These are phyloP conservation scores for Delonix regia DNA, from an alignment of 306 rosid genomes.

Conservation along the genomic window DNA sequence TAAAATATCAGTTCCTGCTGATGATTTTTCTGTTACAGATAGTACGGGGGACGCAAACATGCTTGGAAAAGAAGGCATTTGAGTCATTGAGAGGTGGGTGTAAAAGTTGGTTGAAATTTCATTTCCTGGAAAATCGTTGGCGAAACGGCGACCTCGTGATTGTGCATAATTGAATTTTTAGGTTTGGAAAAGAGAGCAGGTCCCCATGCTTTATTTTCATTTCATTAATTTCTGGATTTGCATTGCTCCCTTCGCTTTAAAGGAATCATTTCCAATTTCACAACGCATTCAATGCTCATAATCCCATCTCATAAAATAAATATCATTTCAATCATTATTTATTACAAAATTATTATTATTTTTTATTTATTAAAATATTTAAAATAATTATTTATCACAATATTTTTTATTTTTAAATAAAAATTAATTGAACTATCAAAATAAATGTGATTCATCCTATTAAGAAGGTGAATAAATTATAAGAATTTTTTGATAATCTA, in stretches of 20 bases:
- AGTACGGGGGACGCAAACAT: background rate
- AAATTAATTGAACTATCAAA: no score
- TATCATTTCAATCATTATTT: no score
- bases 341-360: no score
- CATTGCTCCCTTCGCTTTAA: slow-evolving; percentile 2
- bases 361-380: no score
- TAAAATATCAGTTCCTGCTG: no score
- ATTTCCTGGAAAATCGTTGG: background rate
- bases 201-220: background rate
- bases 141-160: background rate
- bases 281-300: background rate
- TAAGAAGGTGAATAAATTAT: no score
- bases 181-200: background rate
- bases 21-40: background rate
- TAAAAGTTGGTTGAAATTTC: background rate
- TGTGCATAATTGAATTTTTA: background rate
- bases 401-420: no score
- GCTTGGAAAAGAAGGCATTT: background rate
- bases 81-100: background rate
- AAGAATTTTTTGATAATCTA: no score
- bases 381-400: no score
- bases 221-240: background rate
- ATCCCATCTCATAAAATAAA: no score
- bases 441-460: no score
- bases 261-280: slow-evolving; percentile 26